Evolutionary conservation across 768 basidiomycete species (phyloP).

Genomic region (Rubroboletus pulcherrimus): DNA sequence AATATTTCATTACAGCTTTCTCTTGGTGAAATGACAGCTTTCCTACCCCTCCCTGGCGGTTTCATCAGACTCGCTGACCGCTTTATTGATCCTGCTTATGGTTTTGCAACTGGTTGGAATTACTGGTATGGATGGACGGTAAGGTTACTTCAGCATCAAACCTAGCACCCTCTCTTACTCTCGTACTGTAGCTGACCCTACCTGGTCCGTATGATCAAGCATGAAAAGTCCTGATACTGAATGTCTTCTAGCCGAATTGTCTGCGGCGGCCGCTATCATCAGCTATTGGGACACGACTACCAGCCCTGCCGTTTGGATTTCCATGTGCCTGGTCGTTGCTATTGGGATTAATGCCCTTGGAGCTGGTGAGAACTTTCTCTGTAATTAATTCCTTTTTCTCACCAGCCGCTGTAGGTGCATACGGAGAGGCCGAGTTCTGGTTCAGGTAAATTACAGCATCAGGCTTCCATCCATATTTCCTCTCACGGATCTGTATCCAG

Average conservation of each 20-base stretch:
- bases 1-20: conserved; percentile 21
- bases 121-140: conserved; percentile 41
- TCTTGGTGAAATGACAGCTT: conserved; percentile 45
- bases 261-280: conserved; percentile 50
- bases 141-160: background rate
- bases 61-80: conserved; percentile 46
- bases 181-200: conserved; percentile 18
- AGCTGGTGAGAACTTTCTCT: conserved; percentile 26
- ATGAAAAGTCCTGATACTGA: conserved; percentile 1
- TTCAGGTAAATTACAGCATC: conserved; percentile 32
- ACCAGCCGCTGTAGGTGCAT: conserved; percentile 28
- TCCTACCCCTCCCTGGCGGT: conserved; percentile 43
- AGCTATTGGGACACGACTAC: conserved; percentile 41
- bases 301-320: conserved; percentile 49
- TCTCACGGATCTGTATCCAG: conserved; percentile 16
- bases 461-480: background rate
- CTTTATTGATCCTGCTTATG: conserved; percentile 43
- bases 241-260: conserved; percentile 37
- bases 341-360: conserved; percentile 44
- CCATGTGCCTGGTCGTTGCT: conserved; percentile 49
- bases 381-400: background rate
- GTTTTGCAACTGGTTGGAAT: conserved; percentile 43
- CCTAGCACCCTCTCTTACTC: conserved; percentile 4
- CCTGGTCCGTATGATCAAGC: conserved; percentile 16
- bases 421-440: conserved; percentile 48